Base-by-base conservation (phyloP, 2,329 filamentous ascomycete species). In the Colletotrichum falcatum region DNA sequence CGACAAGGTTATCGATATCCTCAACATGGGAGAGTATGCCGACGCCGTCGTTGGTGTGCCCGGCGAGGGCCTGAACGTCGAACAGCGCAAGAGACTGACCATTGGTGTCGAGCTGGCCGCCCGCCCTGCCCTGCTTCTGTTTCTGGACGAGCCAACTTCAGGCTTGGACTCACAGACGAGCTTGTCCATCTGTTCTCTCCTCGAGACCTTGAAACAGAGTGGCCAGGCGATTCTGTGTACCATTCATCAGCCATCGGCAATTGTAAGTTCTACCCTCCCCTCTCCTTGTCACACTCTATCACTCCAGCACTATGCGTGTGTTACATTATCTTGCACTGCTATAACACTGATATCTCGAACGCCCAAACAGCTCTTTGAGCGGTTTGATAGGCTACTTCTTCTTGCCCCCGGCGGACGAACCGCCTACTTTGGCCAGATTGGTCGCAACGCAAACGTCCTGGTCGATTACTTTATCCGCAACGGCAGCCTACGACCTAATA, bases 81-180 rank as follows among this genome's bases (percentile, higher is more conserved):
- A 85, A 70, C 82, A 85, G 68, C 75, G 83, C 3, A 84, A 84
- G 61, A 87, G 91, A 73, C 83, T 94, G 18, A 94, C 92, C 0
- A 94, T 94, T 70, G 92, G 91, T 75, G 91, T 94, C 3, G 92
- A 94, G 77, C 83, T 94, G 6, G 92, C 91, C n/a, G 92, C 92
- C 1, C 92, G 91, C 76, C 92, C 92, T 1, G 86, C 91, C 44
- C 82, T 94, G 3, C 85, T 94, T 58, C 85, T 94, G 16, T 94
- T 94, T 82, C 83, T 94, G 28, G 92, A 94, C 75, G 92, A 94
- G 76, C 92, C 92, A 2, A 94, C 92, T 3, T 93, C 91, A 12
- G 92, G 92, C 77, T 84, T 94, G 18, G 92, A 94, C 78, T 90
- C 87, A 74, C 91, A 94, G 77, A 93, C 91, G 1, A 91, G 91